Evolutionary conservation across 1,284 basidiomycete species (phyloP), one percentile per base, ranked within the genome.

Genomic region (Boletus sp.): DNA sequence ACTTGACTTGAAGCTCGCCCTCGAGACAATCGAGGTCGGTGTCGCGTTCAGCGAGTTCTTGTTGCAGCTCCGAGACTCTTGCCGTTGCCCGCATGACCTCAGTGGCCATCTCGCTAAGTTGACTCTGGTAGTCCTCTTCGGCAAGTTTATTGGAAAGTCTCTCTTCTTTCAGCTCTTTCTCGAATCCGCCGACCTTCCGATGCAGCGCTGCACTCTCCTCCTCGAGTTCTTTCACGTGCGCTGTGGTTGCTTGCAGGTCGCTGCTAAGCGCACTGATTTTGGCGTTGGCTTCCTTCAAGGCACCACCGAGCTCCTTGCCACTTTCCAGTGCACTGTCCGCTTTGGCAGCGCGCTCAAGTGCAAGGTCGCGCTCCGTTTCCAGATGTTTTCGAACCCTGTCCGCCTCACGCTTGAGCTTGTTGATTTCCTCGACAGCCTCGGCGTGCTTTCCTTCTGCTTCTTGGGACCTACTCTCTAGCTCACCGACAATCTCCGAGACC

Each of bases 301-400:
- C 81, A 2, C 76, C 75, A 3, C 83, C 84, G 1, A 88, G 71
- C 42, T 86, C 85, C 50, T 74, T 74, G 29, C 75, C 80, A 46
- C 69, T 77, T 58, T 80, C 80, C 39, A 86, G 64, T 12, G 75
- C 75, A 19, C 61, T 67, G 55, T 87, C 83, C 0, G 81, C 82
- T 57, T 82, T 81, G 56, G 73, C 72, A 1, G 77, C 77, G 22
- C 84, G 74, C 44, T 80, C 77, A 6, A 72, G 64, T 2, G 81
- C 77, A 10, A 75, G 69, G 49, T 82, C 74, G 38, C 79, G 68
- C 49, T 84, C 81, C 4, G 65, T 75, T 41, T 74, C 65, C 32
- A 74, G 57, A 35, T 72, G 72, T 8, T 62, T 63, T 4, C 81
- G 57, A 32, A 70, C 66, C 40, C 63, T 71, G 56, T 80, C 75